phyloP scores from a whole-genome alignment of 2,329 filamentous ascomycete genomes.

The Aaosphaeria pasadenensis region DNA sequence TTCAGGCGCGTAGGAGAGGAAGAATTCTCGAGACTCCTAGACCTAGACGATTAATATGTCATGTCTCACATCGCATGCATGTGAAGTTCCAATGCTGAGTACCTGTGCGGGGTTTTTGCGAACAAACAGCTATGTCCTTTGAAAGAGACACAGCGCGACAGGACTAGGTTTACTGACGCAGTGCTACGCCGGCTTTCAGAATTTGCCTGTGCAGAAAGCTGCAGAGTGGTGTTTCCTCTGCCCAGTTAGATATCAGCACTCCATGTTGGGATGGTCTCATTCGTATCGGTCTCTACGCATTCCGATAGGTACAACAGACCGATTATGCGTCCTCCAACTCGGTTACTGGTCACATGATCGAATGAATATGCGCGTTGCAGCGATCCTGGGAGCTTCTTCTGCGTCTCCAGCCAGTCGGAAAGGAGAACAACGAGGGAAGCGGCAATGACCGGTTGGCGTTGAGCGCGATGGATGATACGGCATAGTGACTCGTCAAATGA shows the following conservation, averaged over 20 bases:
- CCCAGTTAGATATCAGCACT: no score
- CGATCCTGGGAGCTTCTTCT: slow-evolving; percentile 18
- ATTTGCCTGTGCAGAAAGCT: no score
- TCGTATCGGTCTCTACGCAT: no score
- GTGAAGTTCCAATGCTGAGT: no score
- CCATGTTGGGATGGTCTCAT: no score
- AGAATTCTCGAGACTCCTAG: slow-evolving; percentile 43
- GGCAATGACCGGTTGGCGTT: slow-evolving; percentile 15
- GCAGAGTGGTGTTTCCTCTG: no score
- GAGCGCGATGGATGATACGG: slow-evolving; percentile 11
- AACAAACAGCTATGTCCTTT: no score
- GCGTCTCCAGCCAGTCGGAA: slow-evolving; percentile 29
- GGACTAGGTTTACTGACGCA: no score
- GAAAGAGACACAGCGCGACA: no score
- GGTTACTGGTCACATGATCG: slow-evolving; percentile 24
- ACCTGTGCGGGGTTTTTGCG: no score
- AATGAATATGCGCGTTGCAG: slow-evolving; percentile 25
- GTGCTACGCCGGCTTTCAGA: no score
- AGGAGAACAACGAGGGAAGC: slow-evolving; percentile 10
- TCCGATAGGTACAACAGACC: neutral
- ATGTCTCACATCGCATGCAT: no score
- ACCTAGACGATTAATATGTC: slow-evolving; percentile 28
- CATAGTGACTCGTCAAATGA: slow-evolving; percentile 13
- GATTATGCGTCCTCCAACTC: neutral
- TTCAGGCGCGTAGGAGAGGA: slow-evolving; percentile 42